Conservation (phyloP, 2,329 filamentous ascomycete genomes). For the Sphaerostilbella broomeana region DNA sequence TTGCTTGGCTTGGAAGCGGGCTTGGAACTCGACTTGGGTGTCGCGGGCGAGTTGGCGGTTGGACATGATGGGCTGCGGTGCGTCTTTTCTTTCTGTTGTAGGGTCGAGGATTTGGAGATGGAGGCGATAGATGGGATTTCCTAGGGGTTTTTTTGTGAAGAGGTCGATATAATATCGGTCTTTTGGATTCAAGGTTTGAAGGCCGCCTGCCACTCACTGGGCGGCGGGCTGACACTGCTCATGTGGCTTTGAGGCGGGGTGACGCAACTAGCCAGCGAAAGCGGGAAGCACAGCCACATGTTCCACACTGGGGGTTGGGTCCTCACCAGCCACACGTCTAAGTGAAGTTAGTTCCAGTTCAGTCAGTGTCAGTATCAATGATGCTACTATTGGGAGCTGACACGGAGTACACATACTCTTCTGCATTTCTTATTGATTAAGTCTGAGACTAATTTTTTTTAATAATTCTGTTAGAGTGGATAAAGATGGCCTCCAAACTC, state of each 20-base stretch:
- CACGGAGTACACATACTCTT: too few relatives aligned
- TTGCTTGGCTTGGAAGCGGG: conserved; percentile 57
- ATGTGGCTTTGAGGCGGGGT: conserved; percentile 13
- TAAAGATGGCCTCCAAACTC: conserved; percentile 28
- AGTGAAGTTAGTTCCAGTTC: too few relatives aligned
- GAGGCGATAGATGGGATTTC: background rate
- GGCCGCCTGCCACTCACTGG: background rate
- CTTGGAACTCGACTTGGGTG: conserved; percentile 58
- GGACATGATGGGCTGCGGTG: too few relatives aligned
- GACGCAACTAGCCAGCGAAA: conserved; percentile 11
- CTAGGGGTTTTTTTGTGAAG: background rate
- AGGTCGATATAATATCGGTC: too few relatives aligned
- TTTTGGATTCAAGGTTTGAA: conserved; percentile 2
- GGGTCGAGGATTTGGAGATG: too few relatives aligned
- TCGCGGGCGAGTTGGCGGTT: conserved; percentile 54
- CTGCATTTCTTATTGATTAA: too few relatives aligned
- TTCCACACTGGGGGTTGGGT: background rate
- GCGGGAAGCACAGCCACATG: conserved; percentile 9
- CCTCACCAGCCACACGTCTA: conserved; percentile 11
- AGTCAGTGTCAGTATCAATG: too few relatives aligned
- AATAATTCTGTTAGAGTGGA: too few relatives aligned
- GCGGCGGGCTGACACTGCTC: background rate
- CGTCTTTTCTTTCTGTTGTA: too few relatives aligned
- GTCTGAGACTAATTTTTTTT: too few relatives aligned
- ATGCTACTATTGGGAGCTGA: too few relatives aligned